Percentiles rank a stretch among this genome's conserved stretches.
phyloP scores from a whole-genome alignment of 495 filamentous ascomycete species.

The Bacidia gigantensis region DNA sequence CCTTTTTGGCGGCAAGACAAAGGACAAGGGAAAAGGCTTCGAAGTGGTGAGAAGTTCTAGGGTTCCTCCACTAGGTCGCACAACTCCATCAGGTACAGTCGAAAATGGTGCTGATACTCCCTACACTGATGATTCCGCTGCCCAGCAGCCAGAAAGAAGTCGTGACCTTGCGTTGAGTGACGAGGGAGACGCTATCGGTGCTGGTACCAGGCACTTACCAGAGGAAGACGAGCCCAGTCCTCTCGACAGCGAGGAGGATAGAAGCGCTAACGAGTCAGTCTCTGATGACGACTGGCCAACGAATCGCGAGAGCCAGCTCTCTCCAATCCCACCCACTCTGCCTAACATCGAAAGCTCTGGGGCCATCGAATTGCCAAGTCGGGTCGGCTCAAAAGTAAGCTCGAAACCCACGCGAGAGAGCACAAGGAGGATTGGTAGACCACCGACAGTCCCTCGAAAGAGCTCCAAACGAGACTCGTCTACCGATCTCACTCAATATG shows the following conservation, averaged over 20 bases:
- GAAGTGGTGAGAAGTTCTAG: conserved; percentile 84
- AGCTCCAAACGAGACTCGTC: conserved; percentile 43
- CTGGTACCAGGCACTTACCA: conserved; percentile 20
- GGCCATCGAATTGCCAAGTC: conserved; percentile 50
- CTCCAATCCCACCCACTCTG: conserved; percentile 42
- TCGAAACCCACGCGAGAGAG: conserved; percentile 22
- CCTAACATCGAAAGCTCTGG: conserved; percentile 48
- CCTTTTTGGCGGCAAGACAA: conserved; percentile 67
- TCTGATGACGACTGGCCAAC: conserved; percentile 29
- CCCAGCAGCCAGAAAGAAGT: conserved; percentile 37
- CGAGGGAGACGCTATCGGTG: conserved; percentile 21
- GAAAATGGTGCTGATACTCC: conserved; percentile 22
- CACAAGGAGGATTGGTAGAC: conserved; percentile 22
- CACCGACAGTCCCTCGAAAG: conserved; percentile 43
- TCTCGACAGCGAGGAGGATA: conserved; percentile 13
- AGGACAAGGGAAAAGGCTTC: conserved; percentile 86
- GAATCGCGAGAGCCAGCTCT: conserved; percentile 25
- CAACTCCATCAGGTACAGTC: conserved; percentile 19
- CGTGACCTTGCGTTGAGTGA: conserved; percentile 43
- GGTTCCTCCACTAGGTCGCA: conserved; percentile 36
- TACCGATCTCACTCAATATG: conserved; percentile 13
- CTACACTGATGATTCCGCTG: conserved; percentile 47
- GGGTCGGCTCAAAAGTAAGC: conserved; percentile 46
- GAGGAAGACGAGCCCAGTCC: conserved; percentile 11
- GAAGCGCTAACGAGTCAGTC: conserved; percentile 28